A percentile compares a stretch with the other conserved stretches of the same genome.
phyloP scores from a whole-genome alignment of 2,329 filamentous ascomycete genomes.

The Aspergillus tamarii region DNA sequence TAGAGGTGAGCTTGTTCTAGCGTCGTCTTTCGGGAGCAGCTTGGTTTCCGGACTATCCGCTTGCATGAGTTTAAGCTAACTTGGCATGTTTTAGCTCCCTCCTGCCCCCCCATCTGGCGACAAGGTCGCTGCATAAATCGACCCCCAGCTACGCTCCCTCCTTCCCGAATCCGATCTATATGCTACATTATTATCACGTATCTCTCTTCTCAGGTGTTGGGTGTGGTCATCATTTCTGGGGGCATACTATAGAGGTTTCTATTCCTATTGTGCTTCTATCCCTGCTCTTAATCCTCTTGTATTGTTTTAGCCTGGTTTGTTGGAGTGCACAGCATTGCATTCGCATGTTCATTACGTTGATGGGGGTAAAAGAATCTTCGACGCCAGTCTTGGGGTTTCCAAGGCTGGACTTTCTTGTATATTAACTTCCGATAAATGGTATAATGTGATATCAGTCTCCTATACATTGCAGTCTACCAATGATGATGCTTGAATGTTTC shows the following conservation, averaged over 20 bases:
- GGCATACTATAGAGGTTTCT: conserved; percentile 41
- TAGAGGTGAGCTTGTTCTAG: conserved; percentile 63
- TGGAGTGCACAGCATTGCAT: conserved; percentile 9
- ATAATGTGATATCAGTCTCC: conserved; percentile 28
- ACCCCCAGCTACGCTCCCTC: conserved; percentile 5
- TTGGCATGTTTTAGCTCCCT: conserved; percentile 32
- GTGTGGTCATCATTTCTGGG: conserved; percentile 35
- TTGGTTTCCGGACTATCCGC: neutral
- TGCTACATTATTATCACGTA: conserved; percentile 31
- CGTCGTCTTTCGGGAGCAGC: too few species aligned
- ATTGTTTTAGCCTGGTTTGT: conserved; percentile 16
- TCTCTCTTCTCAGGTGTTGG: conserved; percentile 47
- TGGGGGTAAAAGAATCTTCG: conserved; percentile 9
- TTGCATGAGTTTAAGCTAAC: neutral
- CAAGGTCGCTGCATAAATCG: conserved; percentile 40
- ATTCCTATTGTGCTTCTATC: conserved; percentile 31
- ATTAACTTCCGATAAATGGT: conserved; percentile 37
- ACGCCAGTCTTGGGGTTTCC: conserved; percentile 10
- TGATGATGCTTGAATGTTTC: neutral
- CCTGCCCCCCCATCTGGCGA: conserved; percentile 40
- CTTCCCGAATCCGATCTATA: conserved; percentile 17
- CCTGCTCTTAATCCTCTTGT: conserved; percentile 26
- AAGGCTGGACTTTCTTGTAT: conserved; percentile 33
- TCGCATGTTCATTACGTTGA: conserved; percentile 21
- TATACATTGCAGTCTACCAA: neutral